These are phyloP conservation scores for Brassica juncea DNA, from an alignment of 345 rosid genomes.

Conservation along the genomic window DNA sequence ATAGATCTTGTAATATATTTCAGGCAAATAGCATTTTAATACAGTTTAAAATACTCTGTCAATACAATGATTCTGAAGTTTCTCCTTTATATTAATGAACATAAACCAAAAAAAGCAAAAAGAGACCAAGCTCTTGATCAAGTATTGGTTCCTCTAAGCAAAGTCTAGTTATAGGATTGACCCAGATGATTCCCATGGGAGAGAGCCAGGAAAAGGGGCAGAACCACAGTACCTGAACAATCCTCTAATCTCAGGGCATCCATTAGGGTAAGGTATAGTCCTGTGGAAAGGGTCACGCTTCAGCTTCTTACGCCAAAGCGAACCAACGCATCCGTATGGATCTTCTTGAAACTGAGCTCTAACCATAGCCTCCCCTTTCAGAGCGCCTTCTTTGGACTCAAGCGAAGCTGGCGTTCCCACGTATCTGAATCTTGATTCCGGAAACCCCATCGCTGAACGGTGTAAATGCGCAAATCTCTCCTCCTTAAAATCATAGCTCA, in stretches of 20 bases:
- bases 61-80: slow-evolving; percentile 22
- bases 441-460: slow-evolving; percentile 81
- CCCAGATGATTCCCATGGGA: slow-evolving; percentile 66
- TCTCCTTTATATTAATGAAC: slow-evolving; percentile 9
- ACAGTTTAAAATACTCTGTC: slow-evolving; percentile 6
- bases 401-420: slow-evolving; percentile 69
- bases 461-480: slow-evolving; percentile 80
- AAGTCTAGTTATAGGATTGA: slow-evolving; percentile 17
- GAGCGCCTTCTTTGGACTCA: slow-evolving; percentile 67
- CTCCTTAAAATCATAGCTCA: slow-evolving; percentile 91
- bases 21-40: background rate
- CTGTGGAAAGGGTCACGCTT: slow-evolving; percentile 95
- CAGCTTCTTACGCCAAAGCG: slow-evolving; percentile 76
- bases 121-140: slow-evolving; percentile 15
- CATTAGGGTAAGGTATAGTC: slow-evolving; percentile 83
- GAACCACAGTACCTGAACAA: slow-evolving; percentile 81
- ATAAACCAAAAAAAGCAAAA: too few species aligned
- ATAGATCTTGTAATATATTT: background rate
- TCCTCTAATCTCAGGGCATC: slow-evolving; percentile 85
- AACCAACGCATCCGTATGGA: slow-evolving; percentile 83
- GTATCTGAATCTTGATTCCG: slow-evolving; percentile 71
- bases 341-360: slow-evolving; percentile 80
- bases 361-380: slow-evolving; percentile 82
- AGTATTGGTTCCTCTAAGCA: slow-evolving; percentile 10
- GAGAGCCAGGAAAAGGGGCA: slow-evolving; percentile 68